Base-by-base conservation (phyloP, 805 yeast genomes). In the Peterozyma xylosa region DNA sequence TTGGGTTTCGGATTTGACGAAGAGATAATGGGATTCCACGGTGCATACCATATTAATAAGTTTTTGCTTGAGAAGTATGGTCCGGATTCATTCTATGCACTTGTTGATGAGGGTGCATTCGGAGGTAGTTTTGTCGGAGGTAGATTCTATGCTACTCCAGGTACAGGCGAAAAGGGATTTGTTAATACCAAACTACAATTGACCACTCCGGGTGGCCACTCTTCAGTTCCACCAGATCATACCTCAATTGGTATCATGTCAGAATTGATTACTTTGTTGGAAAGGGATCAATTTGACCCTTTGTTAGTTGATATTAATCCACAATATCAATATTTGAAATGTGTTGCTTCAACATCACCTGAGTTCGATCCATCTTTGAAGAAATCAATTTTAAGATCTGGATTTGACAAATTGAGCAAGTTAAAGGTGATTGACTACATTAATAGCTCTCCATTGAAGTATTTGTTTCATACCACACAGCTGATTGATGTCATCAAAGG, bases 1-100 rank as follows among this genome's bases (percentile, higher is more conserved):
- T 58, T 81, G 2, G 77, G 84, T 0, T 76, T 80, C 53, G 95
- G 95, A 3, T 82, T 77, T 52, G 95, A 86, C 54, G 95, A 86
- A 62, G 95, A 86, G 57, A 70, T 73, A 35, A 68, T 76, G 30
- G 91, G 93, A 3, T 48, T 51, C 15, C 55, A 66, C 2, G 87
- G 88, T 42, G 91, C 91, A 11, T 54, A 55, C 3, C 27, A 21
- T 21, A 21, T 21, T 7, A 41, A 58, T 18, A 49, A 66, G 17
- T 63, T 61, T 48, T 56, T 86, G 14, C 63, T 64, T 27, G 65
- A 72, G 21, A 68, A 70, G 41, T 80, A 74, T 51, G 95, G 93
- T 7, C 51, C 59, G 27, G 70, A 83, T 45, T 70, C 80, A 1
- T 50, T 85, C 37, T 74, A 74, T 48, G 67, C 81, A n/a, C 62